Evolutionary conservation across 768 basidiomycete genomes (phyloP).

Genomic region (Pleurotus sapidus): DNA sequence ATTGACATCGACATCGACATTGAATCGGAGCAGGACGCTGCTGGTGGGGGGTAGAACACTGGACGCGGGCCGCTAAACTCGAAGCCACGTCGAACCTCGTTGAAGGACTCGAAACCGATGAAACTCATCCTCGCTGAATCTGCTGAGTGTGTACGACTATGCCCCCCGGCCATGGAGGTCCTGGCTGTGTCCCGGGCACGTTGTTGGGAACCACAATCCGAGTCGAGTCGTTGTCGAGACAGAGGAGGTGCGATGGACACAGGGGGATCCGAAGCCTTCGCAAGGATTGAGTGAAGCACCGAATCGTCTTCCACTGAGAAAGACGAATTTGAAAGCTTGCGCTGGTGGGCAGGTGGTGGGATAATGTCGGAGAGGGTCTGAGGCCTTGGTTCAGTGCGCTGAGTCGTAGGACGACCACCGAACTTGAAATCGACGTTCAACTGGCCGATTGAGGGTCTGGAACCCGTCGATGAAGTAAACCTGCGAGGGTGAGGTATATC

Average conservation of each 20-base stretch:
- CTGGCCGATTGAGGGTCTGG: conserved; percentile 58
- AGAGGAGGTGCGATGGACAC: conserved; percentile 33
- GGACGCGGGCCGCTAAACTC: conserved; percentile 66
- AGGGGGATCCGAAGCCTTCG: conserved; percentile 27
- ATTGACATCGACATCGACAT: conserved; percentile 49
- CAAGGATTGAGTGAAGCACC: conserved; percentile 53
- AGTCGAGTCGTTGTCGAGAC: conserved; percentile 32
- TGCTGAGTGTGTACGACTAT: conserved; percentile 31
- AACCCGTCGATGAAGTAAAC: conserved; percentile 28
- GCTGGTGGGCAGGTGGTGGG: conserved; percentile 55
- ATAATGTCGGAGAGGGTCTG: conserved; percentile 76
- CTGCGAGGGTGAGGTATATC: conserved; percentile 13
- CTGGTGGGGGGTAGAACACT: conserved; percentile 59
- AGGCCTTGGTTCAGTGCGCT: conserved; percentile 21
- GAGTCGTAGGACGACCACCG: conserved; percentile 44
- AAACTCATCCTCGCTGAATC: conserved; percentile 62
- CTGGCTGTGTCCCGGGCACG: conserved; percentile 21
- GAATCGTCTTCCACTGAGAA: conserved; percentile 47
- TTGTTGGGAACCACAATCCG: conserved; percentile 40
- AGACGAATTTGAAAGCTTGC: conserved; percentile 44
- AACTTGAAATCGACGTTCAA: conserved; percentile 75
- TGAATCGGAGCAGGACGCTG: conserved; percentile 24
- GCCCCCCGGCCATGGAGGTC: conserved; percentile 16
- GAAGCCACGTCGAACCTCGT: conserved; percentile 76
- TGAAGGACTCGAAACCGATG: conserved; percentile 69